Evolutionary conservation across 352 stramenopile genomes (phyloP), one percentile per base, ranked within the genome.

Genomic region (Pythium folliculosum): DNA sequence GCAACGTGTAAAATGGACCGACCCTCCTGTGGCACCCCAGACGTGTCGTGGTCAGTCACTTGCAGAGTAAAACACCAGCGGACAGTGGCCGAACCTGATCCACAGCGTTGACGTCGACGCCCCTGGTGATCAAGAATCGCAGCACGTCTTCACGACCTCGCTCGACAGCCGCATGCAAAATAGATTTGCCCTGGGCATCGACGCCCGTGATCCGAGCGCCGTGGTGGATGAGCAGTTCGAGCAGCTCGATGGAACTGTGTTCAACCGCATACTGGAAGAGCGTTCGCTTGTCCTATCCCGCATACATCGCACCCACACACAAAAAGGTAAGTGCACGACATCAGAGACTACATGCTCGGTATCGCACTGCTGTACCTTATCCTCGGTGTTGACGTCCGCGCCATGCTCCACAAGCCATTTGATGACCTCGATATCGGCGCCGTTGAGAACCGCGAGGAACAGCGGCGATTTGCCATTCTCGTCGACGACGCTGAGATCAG

Each of bases 401-500:
- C 47, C 49, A 13, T 65, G 47, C n/a, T n/a, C 27, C 7, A 65
- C 59, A 0, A 65, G 35, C 32, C 30, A 58, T 16, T 65, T 22
- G 35, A 65, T 30, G 23, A 65, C 48, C 0, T 21, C 14, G 7
- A 50, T 27, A 14, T 48, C 35, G 2, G 58, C 45, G 27, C 58
- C 58, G n/a, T 64, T 55, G 25, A 64, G 21, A 4, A 64, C 47
- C 5, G 58, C 58, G n/a, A 64, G 47, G 38, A 49, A 64, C 2
- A 64, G 58, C 0, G 58, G 58, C 3, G 58, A 50, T 12, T 64
- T 64, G 47, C 58, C 58, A 27, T 64, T 64, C 58, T 64, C n/a
- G 22, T 64, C 58, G 16, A 64, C 47, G 22, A 49, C 27, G 25
- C 22, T 45, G 12, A 64, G n/a, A 6, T 64, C 45, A 2, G 47